Conservation (phyloP, 2,329 filamentous ascomycete genomes). For the Huntiella savannae region DNA sequence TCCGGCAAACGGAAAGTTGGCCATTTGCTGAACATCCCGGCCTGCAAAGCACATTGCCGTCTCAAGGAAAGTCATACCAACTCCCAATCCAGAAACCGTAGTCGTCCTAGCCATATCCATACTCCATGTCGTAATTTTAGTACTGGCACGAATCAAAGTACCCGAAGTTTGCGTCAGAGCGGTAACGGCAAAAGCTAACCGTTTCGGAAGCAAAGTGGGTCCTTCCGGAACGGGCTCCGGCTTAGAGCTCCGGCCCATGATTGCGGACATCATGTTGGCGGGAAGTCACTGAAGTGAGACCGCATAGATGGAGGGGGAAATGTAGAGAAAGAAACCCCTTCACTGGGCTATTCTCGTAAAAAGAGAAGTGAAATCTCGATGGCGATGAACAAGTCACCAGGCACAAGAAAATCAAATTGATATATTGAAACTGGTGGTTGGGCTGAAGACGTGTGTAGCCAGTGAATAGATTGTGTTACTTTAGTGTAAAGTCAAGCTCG, state of each 20-base stretch:
- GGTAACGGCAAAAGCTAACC: conserved; percentile 39
- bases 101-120: conserved; percentile 35
- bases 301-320: too few relatives aligned
- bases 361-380: too few relatives aligned
- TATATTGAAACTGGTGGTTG: neutral
- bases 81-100: conserved; percentile 36
- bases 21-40: conserved; percentile 22
- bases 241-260: neutral
- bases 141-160: conserved; percentile 34
- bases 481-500: neutral
- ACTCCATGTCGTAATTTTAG: conserved; percentile 30
- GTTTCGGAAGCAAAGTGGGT: conserved; percentile 34
- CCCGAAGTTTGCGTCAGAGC: conserved; percentile 41
- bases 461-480: neutral
- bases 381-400: too few relatives aligned
- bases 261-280: neutral
- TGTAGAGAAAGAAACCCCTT: too few relatives aligned
- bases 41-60: conserved; percentile 33
- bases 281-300: too few relatives aligned
- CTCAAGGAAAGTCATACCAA: conserved; percentile 35
- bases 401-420: too few relatives aligned
- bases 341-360: too few relatives aligned
- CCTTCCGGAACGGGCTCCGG: conserved; percentile 4
- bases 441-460: conserved; percentile 3
- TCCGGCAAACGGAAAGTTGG: conserved; percentile 17